Percentiles rank a stretch among this genome's conserved stretches.
These are phyloP conservation scores for Agaricus subrufescens DNA, from an alignment of 768 basidiomycete genomes.

Conservation along the genomic window DNA sequence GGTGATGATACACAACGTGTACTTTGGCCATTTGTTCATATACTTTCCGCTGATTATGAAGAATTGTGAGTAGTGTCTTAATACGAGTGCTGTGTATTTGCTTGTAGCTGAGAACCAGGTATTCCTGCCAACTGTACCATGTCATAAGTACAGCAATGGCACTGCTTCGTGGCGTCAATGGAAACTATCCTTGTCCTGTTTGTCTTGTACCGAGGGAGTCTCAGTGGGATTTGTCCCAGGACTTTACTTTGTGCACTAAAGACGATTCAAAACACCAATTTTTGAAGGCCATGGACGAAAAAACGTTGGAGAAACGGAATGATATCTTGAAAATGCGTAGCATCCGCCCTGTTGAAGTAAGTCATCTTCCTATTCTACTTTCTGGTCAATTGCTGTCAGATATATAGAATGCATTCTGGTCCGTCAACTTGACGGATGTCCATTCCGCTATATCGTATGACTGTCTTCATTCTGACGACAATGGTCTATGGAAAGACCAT, in stretches of 20 bases:
- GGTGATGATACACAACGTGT: conserved; percentile 16
- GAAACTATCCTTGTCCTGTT: conserved; percentile 28
- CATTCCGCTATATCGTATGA: too few relatives aligned
- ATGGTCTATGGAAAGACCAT: too few relatives aligned
- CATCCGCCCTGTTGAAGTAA: conserved; percentile 15
- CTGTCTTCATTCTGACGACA: too few relatives aligned
- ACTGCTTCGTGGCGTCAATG: conserved; percentile 21
- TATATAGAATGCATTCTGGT: too few relatives aligned
- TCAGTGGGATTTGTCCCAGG: conserved; percentile 16
- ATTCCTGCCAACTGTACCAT: too few relatives aligned
- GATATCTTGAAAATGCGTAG: conserved; percentile 17
- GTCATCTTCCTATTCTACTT: too few relatives aligned
- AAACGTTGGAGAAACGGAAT: conserved; percentile 10
- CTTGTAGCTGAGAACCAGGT: too few relatives aligned
- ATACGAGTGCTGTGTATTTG: too few relatives aligned
- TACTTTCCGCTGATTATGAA: conserved; percentile 38
- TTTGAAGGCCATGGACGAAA: conserved; percentile 9
- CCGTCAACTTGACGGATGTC: too few relatives aligned
- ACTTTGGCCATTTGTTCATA: conserved; percentile 32
- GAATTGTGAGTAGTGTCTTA: conserved; percentile 37
- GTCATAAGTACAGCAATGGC: conserved; percentile 34
- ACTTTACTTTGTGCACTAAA: conserved; percentile 10
- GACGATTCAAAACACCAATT: conserved; percentile 13
- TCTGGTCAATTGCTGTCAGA: too few relatives aligned
- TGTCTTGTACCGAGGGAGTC: conserved; percentile 25